A percentile compares a stretch with the other conserved stretches of the same genome.
phyloP scores from a whole-genome alignment of 2,329 filamentous ascomycete genomes.

The Aspergillus spinulosporus region DNA sequence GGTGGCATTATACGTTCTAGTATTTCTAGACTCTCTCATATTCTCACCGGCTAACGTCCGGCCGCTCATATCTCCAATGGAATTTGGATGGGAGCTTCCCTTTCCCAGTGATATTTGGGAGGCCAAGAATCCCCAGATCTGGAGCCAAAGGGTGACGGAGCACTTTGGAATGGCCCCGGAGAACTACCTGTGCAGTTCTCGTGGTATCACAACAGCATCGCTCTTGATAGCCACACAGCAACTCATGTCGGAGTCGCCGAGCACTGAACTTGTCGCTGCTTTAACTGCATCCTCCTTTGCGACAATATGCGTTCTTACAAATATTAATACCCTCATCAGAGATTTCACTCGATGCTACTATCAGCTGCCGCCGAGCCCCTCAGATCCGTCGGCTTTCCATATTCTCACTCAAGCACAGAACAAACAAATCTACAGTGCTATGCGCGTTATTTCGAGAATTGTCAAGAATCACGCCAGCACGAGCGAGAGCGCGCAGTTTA shows the following conservation, averaged over 20 bases:
- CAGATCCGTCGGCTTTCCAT: conserved; percentile 36
- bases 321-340: conserved; percentile 25
- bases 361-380: conserved; percentile 33
- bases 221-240: conserved; percentile 34
- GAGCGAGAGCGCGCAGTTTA: background rate
- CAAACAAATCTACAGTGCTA: conserved; percentile 22
- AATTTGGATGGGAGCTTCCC: conserved; percentile 39
- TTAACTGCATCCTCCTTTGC: background rate
- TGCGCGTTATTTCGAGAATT: background rate
- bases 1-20: background rate
- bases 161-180: background rate
- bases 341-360: conserved; percentile 40
- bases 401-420: conserved; percentile 38
- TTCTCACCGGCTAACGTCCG: conserved; percentile 34
- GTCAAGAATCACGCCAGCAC: background rate
- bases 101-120: conserved; percentile 33
- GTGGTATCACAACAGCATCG: conserved; percentile 27
- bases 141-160: conserved; percentile 23
- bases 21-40: conserved; percentile 4
- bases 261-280: conserved; percentile 24
- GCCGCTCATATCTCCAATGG: conserved; percentile 32
- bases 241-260: conserved; percentile 32
- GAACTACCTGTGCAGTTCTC: background rate
- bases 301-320: background rate
- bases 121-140: conserved; percentile 28